These are phyloP conservation scores for Shiraia bambusicola DNA, from an alignment of 2,329 filamentous ascomycete genomes.

Conservation along the genomic window DNA sequence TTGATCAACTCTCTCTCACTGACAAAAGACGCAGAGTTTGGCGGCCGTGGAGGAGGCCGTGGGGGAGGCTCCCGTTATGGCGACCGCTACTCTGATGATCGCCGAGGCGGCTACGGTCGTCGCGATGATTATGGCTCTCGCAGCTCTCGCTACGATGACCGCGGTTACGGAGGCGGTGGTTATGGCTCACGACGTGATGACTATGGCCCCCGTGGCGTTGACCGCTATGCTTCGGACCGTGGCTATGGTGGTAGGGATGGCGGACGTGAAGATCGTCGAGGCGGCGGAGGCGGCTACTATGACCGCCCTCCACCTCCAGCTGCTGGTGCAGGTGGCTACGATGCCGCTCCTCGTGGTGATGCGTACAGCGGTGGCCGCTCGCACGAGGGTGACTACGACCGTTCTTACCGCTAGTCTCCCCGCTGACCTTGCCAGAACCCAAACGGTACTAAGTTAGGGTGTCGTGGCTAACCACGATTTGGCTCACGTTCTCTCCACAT, in stretches of 20 bases:
- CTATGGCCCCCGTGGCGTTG: conserved; percentile 43
- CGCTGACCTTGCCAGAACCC: conserved; percentile 41
- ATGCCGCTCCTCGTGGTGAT: conserved; percentile 41
- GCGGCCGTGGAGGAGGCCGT: conserved; percentile 50
- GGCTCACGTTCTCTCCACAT: conserved; percentile 28
- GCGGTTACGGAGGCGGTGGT: conserved; percentile 57
- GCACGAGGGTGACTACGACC: conserved; percentile 50
- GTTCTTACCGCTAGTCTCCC: conserved; percentile 42
- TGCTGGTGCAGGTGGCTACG: conserved; percentile 32
- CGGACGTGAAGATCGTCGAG: conserved; percentile 53
- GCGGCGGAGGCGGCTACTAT: conserved; percentile 59
- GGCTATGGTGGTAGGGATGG: conserved; percentile 58
- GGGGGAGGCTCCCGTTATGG: conserved; percentile 52
- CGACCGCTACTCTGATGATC: conserved; percentile 50
- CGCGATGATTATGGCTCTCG: conserved; percentile 52
- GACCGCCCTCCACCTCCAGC: conserved; percentile 54
- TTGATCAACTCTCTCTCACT: conserved; percentile 6
- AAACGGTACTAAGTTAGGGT: conserved; percentile 40
- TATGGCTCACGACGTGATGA: conserved; percentile 47
- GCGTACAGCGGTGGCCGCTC: conserved; percentile 42
- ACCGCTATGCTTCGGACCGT: conserved; percentile 64
- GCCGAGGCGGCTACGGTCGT: conserved; percentile 47
- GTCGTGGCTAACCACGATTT: conserved; percentile 26
- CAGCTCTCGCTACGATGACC: conserved; percentile 42
- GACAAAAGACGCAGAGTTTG: conserved; percentile 44